Evolutionary conservation across 495 filamentous ascomycete species (phyloP).

Genomic region (Trichoderma orchidacearum): DNA sequence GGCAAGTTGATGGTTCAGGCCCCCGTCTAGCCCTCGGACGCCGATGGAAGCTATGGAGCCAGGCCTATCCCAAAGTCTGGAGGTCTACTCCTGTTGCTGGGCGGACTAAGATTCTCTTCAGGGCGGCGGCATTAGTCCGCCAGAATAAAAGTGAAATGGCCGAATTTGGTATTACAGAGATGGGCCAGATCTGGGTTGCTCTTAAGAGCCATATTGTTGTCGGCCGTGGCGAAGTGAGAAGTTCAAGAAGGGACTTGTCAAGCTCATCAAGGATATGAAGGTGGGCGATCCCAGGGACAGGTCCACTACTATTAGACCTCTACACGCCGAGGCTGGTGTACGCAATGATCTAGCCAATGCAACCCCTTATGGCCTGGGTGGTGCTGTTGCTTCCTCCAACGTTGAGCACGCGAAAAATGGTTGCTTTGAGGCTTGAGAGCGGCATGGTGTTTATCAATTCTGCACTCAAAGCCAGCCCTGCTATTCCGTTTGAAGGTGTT

Average conservation of each 20-base stretch:
- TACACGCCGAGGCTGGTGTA: background rate
- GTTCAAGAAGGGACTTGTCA: background rate
- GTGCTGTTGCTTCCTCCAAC: background rate
- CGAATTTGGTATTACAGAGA: background rate
- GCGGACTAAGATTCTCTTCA: background rate
- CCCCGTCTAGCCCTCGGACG: no score
- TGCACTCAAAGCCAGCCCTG: background rate
- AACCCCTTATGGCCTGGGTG: background rate
- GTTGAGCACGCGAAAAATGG: background rate
- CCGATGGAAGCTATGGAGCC: no score
- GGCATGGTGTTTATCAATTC: background rate
- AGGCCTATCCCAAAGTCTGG: background rate
- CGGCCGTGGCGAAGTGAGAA: background rate
- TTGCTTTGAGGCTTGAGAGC: background rate
- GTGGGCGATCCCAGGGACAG: background rate
- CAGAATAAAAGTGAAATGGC: background rate
- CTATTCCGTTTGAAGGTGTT: background rate
- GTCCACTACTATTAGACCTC: background rate
- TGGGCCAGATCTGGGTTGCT: background rate
- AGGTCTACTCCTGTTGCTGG: background rate
- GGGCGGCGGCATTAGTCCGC: background rate
- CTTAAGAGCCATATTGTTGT: background rate
- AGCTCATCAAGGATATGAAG: background rate
- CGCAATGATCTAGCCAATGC: background rate
- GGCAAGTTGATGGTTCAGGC: no score